A percentile compares a stretch with the other conserved stretches of the same genome.
phyloP scores from a whole-genome alignment of 352 stramenopile genomes.

The Halophytophthora polymorphica region DNA sequence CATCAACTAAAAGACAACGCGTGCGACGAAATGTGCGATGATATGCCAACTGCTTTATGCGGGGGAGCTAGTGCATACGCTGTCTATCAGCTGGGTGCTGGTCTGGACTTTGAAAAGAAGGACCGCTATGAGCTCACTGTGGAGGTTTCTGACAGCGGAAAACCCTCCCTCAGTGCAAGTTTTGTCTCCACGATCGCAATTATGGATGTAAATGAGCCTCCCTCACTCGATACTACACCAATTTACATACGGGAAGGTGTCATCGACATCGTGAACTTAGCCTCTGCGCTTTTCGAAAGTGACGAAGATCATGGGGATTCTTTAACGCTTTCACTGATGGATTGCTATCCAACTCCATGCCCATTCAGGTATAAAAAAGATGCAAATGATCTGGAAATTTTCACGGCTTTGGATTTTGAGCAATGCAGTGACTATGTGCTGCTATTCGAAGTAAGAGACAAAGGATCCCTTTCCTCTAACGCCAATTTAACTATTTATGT shows the following conservation, averaged over 20 bases:
- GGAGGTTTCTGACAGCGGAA: conserved; percentile 12
- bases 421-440: conserved; percentile 12
- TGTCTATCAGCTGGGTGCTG: conserved; percentile 19
- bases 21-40: conserved; percentile 14
- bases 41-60: conserved; percentile 13
- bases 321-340: conserved; percentile 1
- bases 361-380: conserved; percentile 9
- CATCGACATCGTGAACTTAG: conserved; percentile 10
- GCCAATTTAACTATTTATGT: conserved; percentile 36
- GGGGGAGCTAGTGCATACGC: conserved; percentile 18
- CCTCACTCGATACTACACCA: conserved; percentile 6
- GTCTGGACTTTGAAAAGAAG: conserved; percentile 23
- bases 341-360: conserved; percentile 8
- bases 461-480: conserved; percentile 14
- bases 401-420: conserved; percentile 20
- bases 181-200: conserved; percentile 19
- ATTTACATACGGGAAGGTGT: conserved; percentile 14
- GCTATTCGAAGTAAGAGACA: conserved; percentile 32
- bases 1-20: conserved; percentile 3
- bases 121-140: conserved; percentile 11
- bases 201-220: conserved; percentile 20
- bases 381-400: conserved; percentile 6
- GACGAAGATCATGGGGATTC: conserved; percentile 20
- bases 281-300: not conserved
- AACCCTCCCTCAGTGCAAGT: conserved; percentile 4